phyloP scores from a whole-genome alignment of 805 yeast genomes.

The Huiozyma naganishii region DNA sequence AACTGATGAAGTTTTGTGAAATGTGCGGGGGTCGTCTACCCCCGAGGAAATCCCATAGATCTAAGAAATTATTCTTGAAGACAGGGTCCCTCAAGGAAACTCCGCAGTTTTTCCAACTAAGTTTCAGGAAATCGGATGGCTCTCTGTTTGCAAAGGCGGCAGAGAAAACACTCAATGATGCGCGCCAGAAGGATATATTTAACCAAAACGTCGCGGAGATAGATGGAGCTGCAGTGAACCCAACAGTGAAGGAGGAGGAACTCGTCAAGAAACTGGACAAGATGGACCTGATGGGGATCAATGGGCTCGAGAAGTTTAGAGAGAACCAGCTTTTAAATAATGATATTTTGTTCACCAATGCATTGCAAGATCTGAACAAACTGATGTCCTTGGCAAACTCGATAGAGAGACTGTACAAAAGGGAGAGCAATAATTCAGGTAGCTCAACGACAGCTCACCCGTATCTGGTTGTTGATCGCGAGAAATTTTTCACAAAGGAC shows the following conservation, averaged over 20 bases:
- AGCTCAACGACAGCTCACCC: neutral
- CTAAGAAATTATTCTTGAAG: neutral
- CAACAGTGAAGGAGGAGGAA: neutral
- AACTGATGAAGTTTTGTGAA: conserved; percentile 68
- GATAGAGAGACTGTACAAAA: conserved; percentile 41
- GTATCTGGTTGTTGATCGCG: conserved; percentile 24
- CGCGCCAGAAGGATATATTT: conserved; percentile 15
- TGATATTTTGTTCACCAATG: conserved; percentile 50
- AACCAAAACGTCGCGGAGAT: conserved; percentile 26
- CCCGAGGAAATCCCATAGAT: neutral
- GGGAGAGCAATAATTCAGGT: neutral
- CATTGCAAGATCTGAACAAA: conserved; percentile 67
- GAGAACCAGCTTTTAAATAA: conserved; percentile 46
- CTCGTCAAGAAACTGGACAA: neutral
- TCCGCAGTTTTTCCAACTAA: conserved; percentile 41
- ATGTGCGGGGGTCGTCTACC: conserved; percentile 63
- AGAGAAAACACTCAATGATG: conserved; percentile 34
- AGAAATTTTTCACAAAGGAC: conserved; percentile 28
- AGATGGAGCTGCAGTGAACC: conserved; percentile 19
- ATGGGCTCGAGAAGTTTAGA: conserved; percentile 51
- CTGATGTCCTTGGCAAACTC: conserved; percentile 72
- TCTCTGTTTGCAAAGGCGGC: conserved; percentile 39
- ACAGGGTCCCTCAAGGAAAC: neutral
- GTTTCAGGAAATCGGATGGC: conserved; percentile 69
- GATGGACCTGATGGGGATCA: conserved; percentile 47